phyloP scores from a whole-genome alignment of 768 basidiomycete genomes.

The Megacollybia marginata region DNA sequence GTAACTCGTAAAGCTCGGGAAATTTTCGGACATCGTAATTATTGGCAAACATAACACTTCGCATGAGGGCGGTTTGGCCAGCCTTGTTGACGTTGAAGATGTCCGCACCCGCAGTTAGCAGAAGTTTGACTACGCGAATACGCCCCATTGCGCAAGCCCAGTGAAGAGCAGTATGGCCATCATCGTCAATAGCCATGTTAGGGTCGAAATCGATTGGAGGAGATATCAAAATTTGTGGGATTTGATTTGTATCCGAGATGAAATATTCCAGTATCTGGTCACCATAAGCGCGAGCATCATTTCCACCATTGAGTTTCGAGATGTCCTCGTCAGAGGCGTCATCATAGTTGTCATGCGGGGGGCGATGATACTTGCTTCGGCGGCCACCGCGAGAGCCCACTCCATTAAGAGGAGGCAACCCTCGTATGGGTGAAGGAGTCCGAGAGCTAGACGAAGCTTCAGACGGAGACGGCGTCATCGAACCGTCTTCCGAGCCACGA shows the following conservation, averaged over 20 bases:
- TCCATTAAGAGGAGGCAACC: conserved; percentile 41
- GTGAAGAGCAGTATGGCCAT: conserved; percentile 93
- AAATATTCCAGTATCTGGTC: conserved; percentile 98
- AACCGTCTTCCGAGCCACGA: conserved; percentile 78
- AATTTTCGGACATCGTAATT: conserved; percentile 99
- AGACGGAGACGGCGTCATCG: conserved; percentile 86
- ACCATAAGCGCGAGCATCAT: conserved; percentile 69
- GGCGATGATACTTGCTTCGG: conserved; percentile 42
- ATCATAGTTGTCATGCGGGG: conserved; percentile 37
- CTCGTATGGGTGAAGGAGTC: conserved; percentile 83
- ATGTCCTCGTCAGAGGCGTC: conserved; percentile 38
- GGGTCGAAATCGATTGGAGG: conserved; percentile 92
- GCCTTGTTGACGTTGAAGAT: conserved; percentile 95
- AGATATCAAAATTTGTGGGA: conserved; percentile 78
- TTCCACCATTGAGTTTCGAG: conserved; percentile 33
- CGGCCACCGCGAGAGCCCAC: conserved; percentile 28
- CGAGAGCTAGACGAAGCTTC: conserved; percentile 83
- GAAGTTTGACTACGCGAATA: conserved; percentile 88
- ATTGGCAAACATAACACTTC: conserved; percentile 98
- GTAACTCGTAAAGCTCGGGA: conserved; percentile 90
- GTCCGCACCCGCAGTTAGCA: conserved; percentile 90
- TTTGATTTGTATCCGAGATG: conserved; percentile 91
- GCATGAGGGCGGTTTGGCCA: conserved; percentile 97
- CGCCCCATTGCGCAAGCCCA: conserved; percentile 99
- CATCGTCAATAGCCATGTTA: conserved; percentile 95